Conservation (phyloP, 768 basidiomycete genomes). For the Amanita thiersii region DNA sequence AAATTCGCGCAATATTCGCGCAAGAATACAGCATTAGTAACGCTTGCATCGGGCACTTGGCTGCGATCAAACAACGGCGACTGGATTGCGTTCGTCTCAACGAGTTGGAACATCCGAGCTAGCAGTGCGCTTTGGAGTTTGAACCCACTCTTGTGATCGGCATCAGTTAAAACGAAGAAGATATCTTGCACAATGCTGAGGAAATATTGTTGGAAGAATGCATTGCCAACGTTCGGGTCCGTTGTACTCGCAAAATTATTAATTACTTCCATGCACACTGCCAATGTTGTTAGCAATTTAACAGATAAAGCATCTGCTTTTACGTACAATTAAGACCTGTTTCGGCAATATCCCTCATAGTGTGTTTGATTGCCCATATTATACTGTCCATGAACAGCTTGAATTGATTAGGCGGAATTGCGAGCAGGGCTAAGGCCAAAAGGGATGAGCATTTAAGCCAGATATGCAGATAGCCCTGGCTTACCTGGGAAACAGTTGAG, state of each 20-base stretch:
- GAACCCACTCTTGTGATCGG: constrained; percentile 98
- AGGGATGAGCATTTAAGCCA: constrained; percentile 5
- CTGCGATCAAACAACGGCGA: constrained; percentile 81
- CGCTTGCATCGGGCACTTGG: constrained; percentile 57
- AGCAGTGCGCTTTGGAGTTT: constrained; percentile 92
- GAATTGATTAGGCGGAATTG: constrained; percentile 87
- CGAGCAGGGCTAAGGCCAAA: constrained; percentile 56
- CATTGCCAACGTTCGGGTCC: constrained; percentile 72
- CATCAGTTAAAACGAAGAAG: constrained; percentile 95
- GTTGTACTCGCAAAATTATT: constrained; percentile 84
- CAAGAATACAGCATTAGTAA: constrained; percentile 75
- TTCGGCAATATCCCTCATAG: constrained; percentile 96
- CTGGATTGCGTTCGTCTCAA: constrained; percentile 72
- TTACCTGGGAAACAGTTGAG: constrained; percentile 91
- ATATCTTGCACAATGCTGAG: constrained; percentile 90
- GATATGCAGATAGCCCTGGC: too few relatives aligned
- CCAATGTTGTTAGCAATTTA: constrained; percentile 4
- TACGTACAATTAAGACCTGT: constrained; percentile 65
- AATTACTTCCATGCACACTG: constrained; percentile 89
- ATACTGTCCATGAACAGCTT: constrained; percentile 98
- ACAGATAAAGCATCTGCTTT: constrained; percentile 1
- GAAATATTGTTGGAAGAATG: constrained; percentile 96
- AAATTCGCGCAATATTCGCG: constrained; percentile 82
- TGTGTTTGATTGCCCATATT: constrained; percentile 99
- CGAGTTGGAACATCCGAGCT: constrained; percentile 87